Base-by-base conservation (phyloP, 192 early-diverging fungal genomes). In the Spizellomyces sp. region DNA sequence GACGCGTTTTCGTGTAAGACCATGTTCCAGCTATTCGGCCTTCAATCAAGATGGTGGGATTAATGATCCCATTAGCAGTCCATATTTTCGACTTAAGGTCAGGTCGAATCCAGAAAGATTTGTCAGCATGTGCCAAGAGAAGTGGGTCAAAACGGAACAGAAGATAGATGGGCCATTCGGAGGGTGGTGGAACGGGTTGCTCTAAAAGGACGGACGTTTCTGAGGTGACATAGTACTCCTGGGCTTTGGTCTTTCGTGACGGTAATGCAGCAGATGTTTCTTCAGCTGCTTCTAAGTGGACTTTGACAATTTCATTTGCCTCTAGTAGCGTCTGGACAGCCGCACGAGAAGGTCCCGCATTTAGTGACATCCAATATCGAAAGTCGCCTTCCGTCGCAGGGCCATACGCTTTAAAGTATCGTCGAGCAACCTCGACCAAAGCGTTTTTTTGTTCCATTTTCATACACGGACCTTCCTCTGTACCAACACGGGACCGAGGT, bases 1-100 rank as follows among this genome's bases (percentile, higher is more conserved):
- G 17, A 5, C 4, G 46, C 0, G 4, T 66, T 36, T 36, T 36
- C 3, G 27, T 36, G 27, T 36, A 36, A 36, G 27, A 36, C 70
- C 70, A 72, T n/a, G 52, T 65, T 36, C 62, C 70, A 15, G 42
- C 57, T 22, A 72, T 45, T 27, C 50, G 62, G 9, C 70, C 70
- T 3, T 65, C 50, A 36, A 56, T 17, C 19, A 72, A 41, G 8
- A 72, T 63, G 9, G 62, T 72, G 5, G 62, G 36, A 15, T 57
- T n/a, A n/a, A 72, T 72, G 48, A 72, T 50, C 4, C 70, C 70
- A 41, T 72, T 72, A 41, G 10, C 44, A 15, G 70, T 72, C 70
- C 70, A 72, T 15, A 65, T 45, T 7, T 22, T 48, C 41, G 21
- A 6, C n/a, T 72, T 72, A 17, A 61, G 54, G 7, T 72, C 52